A percentile compares a stretch with the other conserved stretches of the same genome.
Conservation (phyloP, 805 yeast genomes). For the Candida loeiensis region DNA sequence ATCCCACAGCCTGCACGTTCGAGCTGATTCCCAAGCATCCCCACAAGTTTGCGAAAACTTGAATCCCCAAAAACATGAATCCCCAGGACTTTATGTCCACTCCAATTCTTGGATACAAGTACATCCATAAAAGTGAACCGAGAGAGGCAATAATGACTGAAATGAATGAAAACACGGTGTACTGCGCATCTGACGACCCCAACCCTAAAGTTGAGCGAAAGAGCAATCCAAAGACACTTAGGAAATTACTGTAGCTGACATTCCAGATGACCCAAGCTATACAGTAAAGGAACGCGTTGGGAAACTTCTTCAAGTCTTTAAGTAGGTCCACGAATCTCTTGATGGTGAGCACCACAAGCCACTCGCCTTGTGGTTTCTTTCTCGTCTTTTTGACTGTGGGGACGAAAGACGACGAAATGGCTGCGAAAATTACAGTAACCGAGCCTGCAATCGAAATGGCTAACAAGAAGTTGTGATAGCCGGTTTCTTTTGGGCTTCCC, state of each 20-base stretch:
- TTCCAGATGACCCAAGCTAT: conserved; percentile 44
- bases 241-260: conserved; percentile 31
- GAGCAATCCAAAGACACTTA: conserved; percentile 32
- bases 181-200: conserved; percentile 36
- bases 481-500: conserved; percentile 21
- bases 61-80: conserved; percentile 27
- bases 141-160: conserved; percentile 30
- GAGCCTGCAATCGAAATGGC: conserved; percentile 40
- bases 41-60: conserved; percentile 29
- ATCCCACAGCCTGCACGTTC: conserved; percentile 25
- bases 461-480: conserved; percentile 31
- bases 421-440: conserved; percentile 26
- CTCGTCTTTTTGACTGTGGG: conserved; percentile 26
- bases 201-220: conserved; percentile 40
- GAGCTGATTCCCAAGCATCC: conserved; percentile 16
- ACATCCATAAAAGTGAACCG: conserved; percentile 39
- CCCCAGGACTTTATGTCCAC: conserved; percentile 35
- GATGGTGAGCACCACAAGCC: conserved; percentile 22
- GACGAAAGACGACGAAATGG: conserved; percentile 23
- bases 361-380: conserved; percentile 23
- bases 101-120: conserved; percentile 21
- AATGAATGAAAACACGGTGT: conserved; percentile 37
- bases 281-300: conserved; percentile 34
- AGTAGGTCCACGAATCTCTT: conserved; percentile 24
- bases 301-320: conserved; percentile 24